Evolutionary conservation across 805 yeast species (phyloP).

Genomic region (Nakazawaea laoshanensis): DNA sequence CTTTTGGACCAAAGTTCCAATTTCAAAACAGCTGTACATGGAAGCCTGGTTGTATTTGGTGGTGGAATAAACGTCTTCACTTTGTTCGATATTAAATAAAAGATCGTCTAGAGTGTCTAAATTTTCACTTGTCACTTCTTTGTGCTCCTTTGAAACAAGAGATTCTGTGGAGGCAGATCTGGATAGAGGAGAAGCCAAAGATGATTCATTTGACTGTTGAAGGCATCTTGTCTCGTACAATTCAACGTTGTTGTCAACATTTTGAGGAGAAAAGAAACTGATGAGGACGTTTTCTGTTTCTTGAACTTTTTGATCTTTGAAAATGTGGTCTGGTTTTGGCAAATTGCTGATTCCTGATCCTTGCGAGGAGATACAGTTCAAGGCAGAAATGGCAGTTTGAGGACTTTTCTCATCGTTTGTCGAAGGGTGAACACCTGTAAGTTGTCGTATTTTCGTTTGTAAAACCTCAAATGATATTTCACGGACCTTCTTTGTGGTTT

Average conservation of each 20-base stretch:
- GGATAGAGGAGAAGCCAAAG: background rate
- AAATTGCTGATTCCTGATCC: background rate
- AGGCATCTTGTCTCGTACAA: conserved; percentile 18
- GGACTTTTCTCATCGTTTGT: background rate
- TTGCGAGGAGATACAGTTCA: background rate
- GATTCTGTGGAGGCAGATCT: conserved; percentile 1
- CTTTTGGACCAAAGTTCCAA: conserved; percentile 14
- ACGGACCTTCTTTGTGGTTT: conserved; percentile 8
- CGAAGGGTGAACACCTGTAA: conserved; percentile 3
- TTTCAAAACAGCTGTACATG: conserved; percentile 11
- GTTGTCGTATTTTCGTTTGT: conserved; percentile 6
- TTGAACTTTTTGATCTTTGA: background rate
- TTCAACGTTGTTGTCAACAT: conserved; percentile 13
- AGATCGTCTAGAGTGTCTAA: conserved; percentile 11
- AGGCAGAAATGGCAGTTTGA: background rate
- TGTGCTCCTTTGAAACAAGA: background rate
- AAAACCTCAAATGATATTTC: conserved; percentile 10
- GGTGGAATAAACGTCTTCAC: conserved; percentile 1
- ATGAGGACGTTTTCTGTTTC: conserved; percentile 12
- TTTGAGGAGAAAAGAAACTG: conserved; percentile 20
- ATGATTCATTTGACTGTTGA: conserved; percentile 1
- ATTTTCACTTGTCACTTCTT: conserved; percentile 2
- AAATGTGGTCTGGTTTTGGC: background rate
- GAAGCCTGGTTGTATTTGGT: background rate
- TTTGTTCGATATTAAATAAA: conserved; percentile 3